Percentiles rank a stretch among this genome's conserved stretches.
Conservation (phyloP, 208 protist species). For the Trichomonas tenax region DNA sequence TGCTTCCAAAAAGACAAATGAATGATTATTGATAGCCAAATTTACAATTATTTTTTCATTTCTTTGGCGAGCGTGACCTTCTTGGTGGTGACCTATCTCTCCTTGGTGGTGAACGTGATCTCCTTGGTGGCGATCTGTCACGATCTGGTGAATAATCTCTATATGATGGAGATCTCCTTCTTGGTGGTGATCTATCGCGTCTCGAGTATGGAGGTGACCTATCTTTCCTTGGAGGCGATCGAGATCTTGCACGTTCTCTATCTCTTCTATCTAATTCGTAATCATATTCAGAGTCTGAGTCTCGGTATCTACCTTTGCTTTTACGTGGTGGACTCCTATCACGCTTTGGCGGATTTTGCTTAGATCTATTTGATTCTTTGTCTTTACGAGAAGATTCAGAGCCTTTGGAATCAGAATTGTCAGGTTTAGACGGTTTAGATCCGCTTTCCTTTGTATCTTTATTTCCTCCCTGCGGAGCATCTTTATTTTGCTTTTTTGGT, state of each 20-base stretch:
- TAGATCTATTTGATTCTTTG: not conserved
- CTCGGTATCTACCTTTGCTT: not conserved
- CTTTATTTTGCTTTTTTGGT: not conserved
- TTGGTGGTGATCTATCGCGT: too few species aligned
- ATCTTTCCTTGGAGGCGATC: too few species aligned
- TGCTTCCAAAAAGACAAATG: too few species aligned
- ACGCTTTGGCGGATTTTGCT: not conserved
- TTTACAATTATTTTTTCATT: too few species aligned
- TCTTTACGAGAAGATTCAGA: not conserved
- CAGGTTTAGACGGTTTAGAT: not conserved
- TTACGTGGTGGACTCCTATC: not conserved
- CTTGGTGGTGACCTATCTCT: not conserved
- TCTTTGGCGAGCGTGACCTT: not conserved
- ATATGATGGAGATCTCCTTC: too few species aligned
- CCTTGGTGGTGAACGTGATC: not conserved
- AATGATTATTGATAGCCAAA: too few species aligned
- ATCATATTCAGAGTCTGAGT: not conserved
- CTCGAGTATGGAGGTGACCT: too few species aligned
- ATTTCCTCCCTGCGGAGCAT: not conserved
- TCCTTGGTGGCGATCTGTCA: too few species aligned
- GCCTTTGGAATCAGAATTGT: not conserved
- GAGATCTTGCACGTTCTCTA: too few species aligned
- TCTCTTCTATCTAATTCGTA: not conserved
- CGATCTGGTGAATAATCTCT: too few species aligned
- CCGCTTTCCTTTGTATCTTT: not conserved